Evolutionary conservation across 371 early-diverging fungal species (phyloP).

Genomic region (Umbelopsis sp.): DNA sequence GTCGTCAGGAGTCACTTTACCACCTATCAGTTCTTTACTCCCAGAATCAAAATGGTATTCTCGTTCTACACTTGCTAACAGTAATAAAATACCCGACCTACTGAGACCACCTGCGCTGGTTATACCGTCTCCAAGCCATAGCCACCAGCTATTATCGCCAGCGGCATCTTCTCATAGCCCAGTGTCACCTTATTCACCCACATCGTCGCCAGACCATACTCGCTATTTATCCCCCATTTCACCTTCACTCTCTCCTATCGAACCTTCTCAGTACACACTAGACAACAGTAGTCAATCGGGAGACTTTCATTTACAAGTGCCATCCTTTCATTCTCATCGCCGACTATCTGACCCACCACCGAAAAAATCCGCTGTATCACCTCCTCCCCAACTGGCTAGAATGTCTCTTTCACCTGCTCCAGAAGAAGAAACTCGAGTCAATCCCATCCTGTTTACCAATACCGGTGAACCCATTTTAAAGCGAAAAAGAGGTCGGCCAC

Average conservation of each 20-base stretch:
- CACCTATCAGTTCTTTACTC: conserved; percentile 7
- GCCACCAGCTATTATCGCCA: conserved; percentile 3
- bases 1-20: conserved; percentile 16
- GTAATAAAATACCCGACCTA: neutral
- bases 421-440: conserved; percentile 20
- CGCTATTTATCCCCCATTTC: conserved; percentile 37
- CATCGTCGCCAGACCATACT: neutral
- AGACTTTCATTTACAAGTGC: conserved; percentile 10
- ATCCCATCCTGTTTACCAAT: conserved; percentile 32
- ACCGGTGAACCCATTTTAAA: conserved; percentile 46
- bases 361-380: neutral
- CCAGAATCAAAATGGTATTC: conserved; percentile 9
- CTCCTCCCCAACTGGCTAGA: conserved; percentile 16
- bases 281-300: conserved; percentile 16
- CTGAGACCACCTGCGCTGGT: conserved; percentile 7
- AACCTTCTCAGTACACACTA: conserved; percentile 27
- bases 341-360: conserved; percentile 23
- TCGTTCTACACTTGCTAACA: neutral
- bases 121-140: neutral
- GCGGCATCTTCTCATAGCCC: conserved; percentile 8
- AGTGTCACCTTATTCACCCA: conserved; percentile 6
- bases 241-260: conserved; percentile 27
- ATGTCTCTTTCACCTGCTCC: conserved; percentile 20
- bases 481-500: conserved; percentile 50
- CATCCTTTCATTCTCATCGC: conserved; percentile 11